Conservation (phyloP, 192 early-diverging fungal species). For the Radiomyces spectabilis region DNA sequence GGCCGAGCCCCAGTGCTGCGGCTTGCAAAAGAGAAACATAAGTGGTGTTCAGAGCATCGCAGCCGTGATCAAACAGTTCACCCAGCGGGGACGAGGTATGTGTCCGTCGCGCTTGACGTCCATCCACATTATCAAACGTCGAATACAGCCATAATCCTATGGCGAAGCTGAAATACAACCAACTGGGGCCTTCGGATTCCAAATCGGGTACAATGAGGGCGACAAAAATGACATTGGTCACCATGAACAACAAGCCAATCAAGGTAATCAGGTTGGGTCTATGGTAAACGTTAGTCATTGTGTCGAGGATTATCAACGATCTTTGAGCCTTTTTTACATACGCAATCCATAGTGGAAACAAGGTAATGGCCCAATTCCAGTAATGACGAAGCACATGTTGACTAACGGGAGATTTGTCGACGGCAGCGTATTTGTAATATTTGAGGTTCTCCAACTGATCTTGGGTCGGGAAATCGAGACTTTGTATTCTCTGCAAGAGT, state of each 20-base stretch:
- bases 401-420: slow-evolving; percentile 75
- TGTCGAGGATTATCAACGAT: too few species aligned
- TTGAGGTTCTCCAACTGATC: slow-evolving; percentile 61
- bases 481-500: too few species aligned
- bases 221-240: slow-evolving; percentile 66
- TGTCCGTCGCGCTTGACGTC: slow-evolving; percentile 77
- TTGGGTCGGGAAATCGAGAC: too few species aligned
- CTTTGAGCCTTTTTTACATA: too few species aligned
- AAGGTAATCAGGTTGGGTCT: slow-evolving; percentile 80
- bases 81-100: slow-evolving; percentile 71
- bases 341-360: slow-evolving; percentile 93
- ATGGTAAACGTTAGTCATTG: too few species aligned
- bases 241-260: slow-evolving; percentile 68
- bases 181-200: slow-evolving; percentile 55
- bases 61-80: slow-evolving; percentile 82
- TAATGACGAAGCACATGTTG: slow-evolving; percentile 78
- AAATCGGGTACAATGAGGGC: slow-evolving; percentile 63
- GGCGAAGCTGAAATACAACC: slow-evolving; percentile 70
- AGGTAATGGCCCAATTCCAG: slow-evolving; percentile 80
- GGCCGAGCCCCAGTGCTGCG: slow-evolving; percentile 66
- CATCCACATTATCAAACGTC: slow-evolving; percentile 87
- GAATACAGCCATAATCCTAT: slow-evolving; percentile 81
- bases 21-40: slow-evolving; percentile 68
- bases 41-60: slow-evolving; percentile 81
- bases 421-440: slow-evolving; percentile 67